Conservation (phyloP, 2,329 filamentous ascomycete species). For the Aureobasidium subglaciale region DNA sequence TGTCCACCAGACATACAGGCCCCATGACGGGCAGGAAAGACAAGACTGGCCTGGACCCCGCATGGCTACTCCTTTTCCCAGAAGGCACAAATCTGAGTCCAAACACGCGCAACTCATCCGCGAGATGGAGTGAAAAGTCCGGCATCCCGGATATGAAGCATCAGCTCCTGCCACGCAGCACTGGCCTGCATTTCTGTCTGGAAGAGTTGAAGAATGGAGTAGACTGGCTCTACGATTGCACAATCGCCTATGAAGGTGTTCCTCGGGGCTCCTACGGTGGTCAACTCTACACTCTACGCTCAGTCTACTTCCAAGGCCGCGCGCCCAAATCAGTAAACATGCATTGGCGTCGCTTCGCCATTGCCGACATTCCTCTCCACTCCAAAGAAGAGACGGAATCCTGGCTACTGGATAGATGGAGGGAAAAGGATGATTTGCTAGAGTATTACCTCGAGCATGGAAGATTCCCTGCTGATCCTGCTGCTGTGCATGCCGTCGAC, state of each 20-base stretch:
- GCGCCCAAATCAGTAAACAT: conserved; percentile 93
- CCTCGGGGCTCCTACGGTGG: conserved; percentile 77
- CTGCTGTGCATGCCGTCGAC: conserved; percentile 22
- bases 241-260: conserved; percentile 88
- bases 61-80: conserved; percentile 86
- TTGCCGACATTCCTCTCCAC: conserved; percentile 73
- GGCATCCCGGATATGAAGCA: conserved; percentile 64
- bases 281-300: conserved; percentile 75
- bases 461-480: conserved; percentile 67
- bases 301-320: conserved; percentile 81
- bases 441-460: conserved; percentile 68
- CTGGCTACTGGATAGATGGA: conserved; percentile 81
- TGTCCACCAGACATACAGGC: conserved; percentile 46
- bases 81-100: conserved; percentile 76
- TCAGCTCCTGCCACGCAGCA: conserved; percentile 68
- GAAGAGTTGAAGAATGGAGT: conserved; percentile 66
- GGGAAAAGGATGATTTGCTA: conserved; percentile 82
- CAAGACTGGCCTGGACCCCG: conserved; percentile 47
- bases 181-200: conserved; percentile 72
- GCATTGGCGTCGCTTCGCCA: conserved; percentile 82
- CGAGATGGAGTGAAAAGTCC: conserved; percentile 69
- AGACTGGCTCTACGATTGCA: conserved; percentile 87
- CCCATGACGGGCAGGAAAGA: conserved; percentile 31
- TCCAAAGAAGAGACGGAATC: conserved; percentile 64
- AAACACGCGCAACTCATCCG: conserved; percentile 64